These are phyloP conservation scores for Phytophthora idaei DNA, from an alignment of 352 stramenopile genomes.

Conservation along the genomic window DNA sequence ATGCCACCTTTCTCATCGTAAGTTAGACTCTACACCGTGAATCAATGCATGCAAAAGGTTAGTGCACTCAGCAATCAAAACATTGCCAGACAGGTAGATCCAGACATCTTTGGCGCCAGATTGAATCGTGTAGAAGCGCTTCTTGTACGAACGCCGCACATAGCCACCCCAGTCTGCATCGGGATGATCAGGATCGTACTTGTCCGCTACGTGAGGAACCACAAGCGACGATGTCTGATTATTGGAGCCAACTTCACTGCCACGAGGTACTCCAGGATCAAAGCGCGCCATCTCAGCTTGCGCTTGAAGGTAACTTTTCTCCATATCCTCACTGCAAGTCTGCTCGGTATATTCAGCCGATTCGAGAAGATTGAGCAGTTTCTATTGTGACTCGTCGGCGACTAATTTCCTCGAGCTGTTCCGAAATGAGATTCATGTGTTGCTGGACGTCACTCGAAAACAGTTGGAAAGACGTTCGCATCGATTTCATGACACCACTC, in stretches of 20 bases:
- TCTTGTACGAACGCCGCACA: constrained; percentile 73
- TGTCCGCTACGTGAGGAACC: constrained; percentile 62
- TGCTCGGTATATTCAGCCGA: neutral
- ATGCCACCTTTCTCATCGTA: constrained; percentile 65
- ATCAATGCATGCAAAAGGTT: neutral
- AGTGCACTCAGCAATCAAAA: neutral
- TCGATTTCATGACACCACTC: constrained; percentile 43
- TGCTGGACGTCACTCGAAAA: constrained; percentile 58
- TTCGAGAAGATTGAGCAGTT: constrained; percentile 23
- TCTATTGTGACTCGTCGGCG: constrained; percentile 35
- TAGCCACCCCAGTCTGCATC: constrained; percentile 79
- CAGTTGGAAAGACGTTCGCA: constrained; percentile 61
- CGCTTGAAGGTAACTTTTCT: constrained; percentile 49
- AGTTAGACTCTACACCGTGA: constrained; percentile 46
- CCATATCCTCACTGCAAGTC: constrained; percentile 33
- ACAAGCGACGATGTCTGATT: constrained; percentile 29
- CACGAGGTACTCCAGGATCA: constrained; percentile 17
- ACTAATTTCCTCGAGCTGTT: constrained; percentile 50
- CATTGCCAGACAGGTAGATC: neutral
- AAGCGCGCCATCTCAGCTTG: constrained; percentile 48
- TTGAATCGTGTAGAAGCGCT: constrained; percentile 57
- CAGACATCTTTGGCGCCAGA: constrained; percentile 46
- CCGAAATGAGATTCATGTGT: constrained; percentile 57
- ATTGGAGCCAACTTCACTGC: constrained; percentile 1
- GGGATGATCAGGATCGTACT: constrained; percentile 74